Evolutionary conservation across 2,329 filamentous ascomycete species (phyloP), one percentile per base, ranked within the genome.

Genomic region (Amauroascus verrucosus): DNA sequence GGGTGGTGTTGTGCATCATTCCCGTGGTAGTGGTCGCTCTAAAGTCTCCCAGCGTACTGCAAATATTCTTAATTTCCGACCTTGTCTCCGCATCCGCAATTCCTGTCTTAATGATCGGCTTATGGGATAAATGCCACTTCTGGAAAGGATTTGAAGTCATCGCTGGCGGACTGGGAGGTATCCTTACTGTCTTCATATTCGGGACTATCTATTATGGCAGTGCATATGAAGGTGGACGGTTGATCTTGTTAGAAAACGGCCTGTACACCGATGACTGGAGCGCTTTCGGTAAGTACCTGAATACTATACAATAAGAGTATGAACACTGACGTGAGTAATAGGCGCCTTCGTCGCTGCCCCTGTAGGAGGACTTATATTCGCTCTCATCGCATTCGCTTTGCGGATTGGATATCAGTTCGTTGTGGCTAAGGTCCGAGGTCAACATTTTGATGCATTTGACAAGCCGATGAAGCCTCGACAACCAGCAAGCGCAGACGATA

Each of bases 101-200:
- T 51, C 87, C 87, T 0, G 82, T 86, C 9, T 73, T 93, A 5
- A 72, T 87, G 47, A 69, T 93, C n/a, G 87, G 87, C 0, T 72
- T 93, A 6, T 77, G 73, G 32, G 79, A 86, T 48, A 71, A 70
- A 43, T 70, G 67, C 45, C 86, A 85, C 70, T 89, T 80, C 75
- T 88, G 86, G 82, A 80, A 82, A 41, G 87, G 87, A 14, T 86
- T 88, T 62, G 87, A 93, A 68, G 85, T 91, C 26, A 80, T 93
- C 14, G 77, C 85, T 28, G 87, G 86, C 53, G 85, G 86, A 0
- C 74, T 91, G 0, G 87, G 87, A 8, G 87, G 87, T 16, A 81
- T 93, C 51, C 67, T 93, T 20, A 83, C 83, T 9, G 84, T 93
- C 57, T 93, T 90, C 72, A 76, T 91, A 62, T 93, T 90, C 60